These are phyloP conservation scores for Cutaneotrichosporon sp. DNA, from an alignment of 1,284 basidiomycete species.

Conservation along the genomic window DNA sequence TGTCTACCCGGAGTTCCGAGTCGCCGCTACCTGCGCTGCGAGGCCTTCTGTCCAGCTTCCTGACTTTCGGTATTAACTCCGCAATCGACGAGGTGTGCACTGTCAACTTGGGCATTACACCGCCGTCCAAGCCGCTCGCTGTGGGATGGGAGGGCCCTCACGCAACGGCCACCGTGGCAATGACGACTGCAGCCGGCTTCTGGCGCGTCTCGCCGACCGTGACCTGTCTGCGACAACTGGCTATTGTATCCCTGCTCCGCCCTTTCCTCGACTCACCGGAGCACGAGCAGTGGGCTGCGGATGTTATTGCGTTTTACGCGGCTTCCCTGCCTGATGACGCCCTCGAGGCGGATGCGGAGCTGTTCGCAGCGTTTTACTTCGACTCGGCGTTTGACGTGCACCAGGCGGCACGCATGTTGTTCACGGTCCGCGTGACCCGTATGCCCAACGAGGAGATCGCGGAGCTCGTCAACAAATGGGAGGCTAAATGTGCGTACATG, in stretches of 20 bases:
- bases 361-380: constrained; percentile 69
- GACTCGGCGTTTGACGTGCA: constrained; percentile 66
- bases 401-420: constrained; percentile 66
- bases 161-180: constrained; percentile 3
- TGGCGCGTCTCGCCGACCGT: constrained; percentile 66
- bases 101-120: constrained; percentile 34
- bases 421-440: constrained; percentile 65
- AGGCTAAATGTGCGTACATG: constrained; percentile 23
- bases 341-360: constrained; percentile 63
- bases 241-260: constrained; percentile 63
- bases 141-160: constrained; percentile 53
- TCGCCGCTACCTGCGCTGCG: constrained; percentile 29
- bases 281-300: constrained; percentile 59
- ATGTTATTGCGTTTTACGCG: constrained; percentile 71
- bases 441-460: constrained; percentile 64
- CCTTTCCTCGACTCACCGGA: constrained; percentile 71
- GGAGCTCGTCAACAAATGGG: constrained; percentile 51
- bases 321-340: constrained; percentile 60
- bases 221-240: constrained; percentile 65
- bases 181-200: constrained; percentile 5
- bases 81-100: constrained; percentile 66
- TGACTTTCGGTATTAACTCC: constrained; percentile 52
- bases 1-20: constrained; percentile 16
- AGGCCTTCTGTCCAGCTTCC: constrained; percentile 46
- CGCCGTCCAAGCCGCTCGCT: constrained; percentile 47